phyloP scores from a whole-genome alignment of 306 rosid species.

The Castanea sativa region DNA sequence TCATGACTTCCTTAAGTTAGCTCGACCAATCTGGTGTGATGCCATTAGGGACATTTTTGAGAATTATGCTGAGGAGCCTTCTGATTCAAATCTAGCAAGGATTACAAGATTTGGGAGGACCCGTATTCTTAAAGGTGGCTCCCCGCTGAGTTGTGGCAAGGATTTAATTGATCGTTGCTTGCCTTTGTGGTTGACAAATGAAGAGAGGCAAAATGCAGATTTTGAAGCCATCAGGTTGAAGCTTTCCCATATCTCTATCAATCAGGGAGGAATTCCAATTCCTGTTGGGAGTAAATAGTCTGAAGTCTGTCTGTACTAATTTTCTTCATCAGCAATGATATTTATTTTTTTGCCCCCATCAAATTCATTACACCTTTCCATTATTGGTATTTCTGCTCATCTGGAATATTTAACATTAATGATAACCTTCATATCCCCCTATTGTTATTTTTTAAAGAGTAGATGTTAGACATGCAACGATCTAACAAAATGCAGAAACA shows the following conservation, averaged over 20 bases:
- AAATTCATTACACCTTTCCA: not conserved
- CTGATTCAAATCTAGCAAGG: constrained; percentile 64
- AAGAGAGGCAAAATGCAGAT: constrained; percentile 69
- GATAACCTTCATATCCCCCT: no score
- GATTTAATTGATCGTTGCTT: constrained; percentile 78
- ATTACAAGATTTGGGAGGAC: constrained; percentile 64
- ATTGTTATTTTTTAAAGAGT: no score
- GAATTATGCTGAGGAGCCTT: constrained; percentile 71
- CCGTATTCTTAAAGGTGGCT: constrained; percentile 46
- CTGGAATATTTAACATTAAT: no score
- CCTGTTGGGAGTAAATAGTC: constrained; percentile 37
- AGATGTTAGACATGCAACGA: no score
- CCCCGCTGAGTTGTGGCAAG: constrained; percentile 44
- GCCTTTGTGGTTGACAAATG: constrained; percentile 67
- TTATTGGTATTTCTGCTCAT: no score
- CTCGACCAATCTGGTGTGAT: constrained; percentile 79
- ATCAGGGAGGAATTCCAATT: constrained; percentile 45
- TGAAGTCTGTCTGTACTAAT: not conserved
- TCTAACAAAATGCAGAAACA: no score
- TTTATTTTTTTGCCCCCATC: not conserved
- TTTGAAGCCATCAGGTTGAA: constrained; percentile 67
- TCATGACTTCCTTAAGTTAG: constrained; percentile 72
- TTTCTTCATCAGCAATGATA: not conserved
- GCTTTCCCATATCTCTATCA: constrained; percentile 56
- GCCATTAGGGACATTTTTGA: constrained; percentile 67